Base-by-base conservation (phyloP, 1,139 yeast genomes). In the Blastobotrys proliferans region DNA sequence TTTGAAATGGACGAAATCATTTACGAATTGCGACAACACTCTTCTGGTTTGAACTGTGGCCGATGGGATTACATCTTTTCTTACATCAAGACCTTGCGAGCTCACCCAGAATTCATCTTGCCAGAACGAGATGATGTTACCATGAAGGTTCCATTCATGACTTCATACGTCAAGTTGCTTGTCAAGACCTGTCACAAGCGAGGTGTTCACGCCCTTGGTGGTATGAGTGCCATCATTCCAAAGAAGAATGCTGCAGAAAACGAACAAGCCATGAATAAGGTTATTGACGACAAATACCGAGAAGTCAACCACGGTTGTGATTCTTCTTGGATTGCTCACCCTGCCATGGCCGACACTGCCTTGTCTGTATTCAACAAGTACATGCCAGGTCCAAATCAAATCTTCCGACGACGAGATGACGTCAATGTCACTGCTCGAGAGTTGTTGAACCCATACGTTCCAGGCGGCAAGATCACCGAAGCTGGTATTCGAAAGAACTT, bases 141-240 rank as follows among this genome's bases (percentile, higher is more conserved):
- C 35, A 82, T 82, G 90, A 69, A 74, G 50, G 83, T 81, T 43
- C 86, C 86, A 36, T 82, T 82, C 67, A 81, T 82, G 88, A 68
- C 79, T 37, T 69, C 83, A 14, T 82, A 82, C 57, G 87, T 81
- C 47, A 74, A 77, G 54, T 71, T 79, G 44, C 72, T 82, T 56
- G 82, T 82, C 55, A 70, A 79, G 65, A 79, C 84, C 40, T 79
- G 86, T 63, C 90, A 82, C 68, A 73, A 74, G 63, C 76, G 88
- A 59, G 83, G 81, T 53, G 87, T 82, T 30, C 85, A 79, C 62
- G 92, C 87, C 38, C 79, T 82, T 77, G 90, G 90, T 51, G 90
- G 90, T 51, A 82, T 82, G 90, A 88, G 88, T 53, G 90, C 90
- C 21, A 86, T 81, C 66, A 82, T 82, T 55, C 90, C 90, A 47